Base-by-base conservation (phyloP, 2,329 filamentous ascomycete species). In the Aspergillus eucalypticola region DNA sequence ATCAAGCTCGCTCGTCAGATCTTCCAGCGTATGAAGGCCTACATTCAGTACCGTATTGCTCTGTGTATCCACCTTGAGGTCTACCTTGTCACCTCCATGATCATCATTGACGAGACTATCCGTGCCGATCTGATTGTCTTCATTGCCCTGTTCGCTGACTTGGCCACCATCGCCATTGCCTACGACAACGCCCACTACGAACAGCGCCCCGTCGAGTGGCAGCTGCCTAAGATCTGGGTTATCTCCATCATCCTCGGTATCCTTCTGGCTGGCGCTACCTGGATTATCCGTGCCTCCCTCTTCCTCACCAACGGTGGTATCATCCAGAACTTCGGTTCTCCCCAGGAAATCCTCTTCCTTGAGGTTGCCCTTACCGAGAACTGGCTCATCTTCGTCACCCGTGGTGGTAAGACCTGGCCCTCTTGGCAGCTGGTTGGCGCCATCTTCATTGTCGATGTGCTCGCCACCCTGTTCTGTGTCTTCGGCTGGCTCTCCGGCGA, bases 371-470 rank as follows among this genome's bases (percentile, higher is more conserved):
- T 96, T 62, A 93, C 92, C 70, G 91, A 96, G 86, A 96, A 96
- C 84, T 96, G 92, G 92, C 86, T 96, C 60, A 96, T 96, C 81
- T 96, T 96, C 85, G 94, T 96, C 80, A 96, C 92, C 71, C 92
- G 92, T 86, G 91, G 89, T 73, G 87, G 85, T 68, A 83, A 87
- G 77, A 91, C 89, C 27, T 88, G 85, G 81, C 89, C 89, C 61
- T 90, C 88, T 2, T 90, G 87, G 86, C 88, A 91, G 78, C 81
- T 92, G 56, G 82, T 91, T 62, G 81, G 79, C 64, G 89, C 89
- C 68, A 91, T 91, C 75, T 80, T 89, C 67, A 82, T 84, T 74
- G 89, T 92, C 71, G 89, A 91, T 74, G 83, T 86, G 54, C 76
- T 91, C 27, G 86, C 89, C 39, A 91, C 89, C 59, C 81, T 91